Conservation (phyloP, 345 rosid species). For the Psidium guajava region DNA sequence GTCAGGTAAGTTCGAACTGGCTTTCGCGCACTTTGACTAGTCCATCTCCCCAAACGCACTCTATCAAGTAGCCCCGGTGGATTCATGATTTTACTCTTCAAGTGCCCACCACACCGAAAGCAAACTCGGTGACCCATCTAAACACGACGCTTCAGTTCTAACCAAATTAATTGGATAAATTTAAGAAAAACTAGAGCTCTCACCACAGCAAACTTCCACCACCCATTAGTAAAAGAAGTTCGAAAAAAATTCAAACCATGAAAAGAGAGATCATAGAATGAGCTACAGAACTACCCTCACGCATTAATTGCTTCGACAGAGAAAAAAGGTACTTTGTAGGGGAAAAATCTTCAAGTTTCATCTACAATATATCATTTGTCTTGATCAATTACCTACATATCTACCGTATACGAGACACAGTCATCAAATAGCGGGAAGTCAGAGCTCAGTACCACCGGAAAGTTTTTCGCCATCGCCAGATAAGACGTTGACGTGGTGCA, state of each 20-base stretch:
- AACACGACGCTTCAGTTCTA: neutral
- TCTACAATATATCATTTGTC: neutral
- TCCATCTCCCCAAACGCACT: neutral
- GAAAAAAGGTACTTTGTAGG: neutral
- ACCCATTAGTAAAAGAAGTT: neutral
- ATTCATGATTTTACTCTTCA: neutral
- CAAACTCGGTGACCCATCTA: neutral
- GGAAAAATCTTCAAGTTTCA: neutral
- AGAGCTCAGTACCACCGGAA: neutral
- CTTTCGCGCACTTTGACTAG: neutral
- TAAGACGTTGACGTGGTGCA: neutral
- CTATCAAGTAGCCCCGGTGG: neutral
- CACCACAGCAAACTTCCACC: neutral
- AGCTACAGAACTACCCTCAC: neutral
- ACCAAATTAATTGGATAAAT: neutral
- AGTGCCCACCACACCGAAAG: neutral
- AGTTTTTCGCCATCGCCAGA: neutral
- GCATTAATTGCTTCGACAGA: neutral
- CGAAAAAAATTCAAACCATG: neutral
- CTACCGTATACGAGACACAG: neutral
- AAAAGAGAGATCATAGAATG: neutral
- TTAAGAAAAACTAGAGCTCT: neutral
- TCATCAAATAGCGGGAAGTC: neutral
- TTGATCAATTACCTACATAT: neutral
- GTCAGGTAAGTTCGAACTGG: no score